Percentiles rank a stretch among this genome's conserved stretches.
phyloP scores from a whole-genome alignment of 345 rosid species.

The Gossypium ekmanianum region DNA sequence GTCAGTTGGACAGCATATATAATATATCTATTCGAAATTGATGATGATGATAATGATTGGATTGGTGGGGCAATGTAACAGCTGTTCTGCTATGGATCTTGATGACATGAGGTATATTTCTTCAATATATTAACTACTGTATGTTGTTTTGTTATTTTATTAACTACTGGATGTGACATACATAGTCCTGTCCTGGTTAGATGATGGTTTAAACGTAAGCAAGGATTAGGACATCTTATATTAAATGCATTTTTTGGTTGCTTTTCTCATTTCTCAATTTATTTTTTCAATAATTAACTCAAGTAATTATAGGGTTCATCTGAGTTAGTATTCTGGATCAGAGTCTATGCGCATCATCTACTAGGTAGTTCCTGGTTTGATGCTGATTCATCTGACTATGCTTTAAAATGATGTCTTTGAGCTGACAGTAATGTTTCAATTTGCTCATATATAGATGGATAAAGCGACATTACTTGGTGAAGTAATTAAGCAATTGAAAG shows the following conservation, averaged over 20 bases:
- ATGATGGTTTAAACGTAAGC: constrained; percentile 15
- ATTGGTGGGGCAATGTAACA: constrained; percentile 6
- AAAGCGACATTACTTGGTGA: constrained; percentile 69
- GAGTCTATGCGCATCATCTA: not conserved
- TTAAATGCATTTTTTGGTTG: not conserved
- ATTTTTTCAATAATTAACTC: not conserved
- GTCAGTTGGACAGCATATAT: constrained; percentile 12
- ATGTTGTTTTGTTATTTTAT: not conserved
- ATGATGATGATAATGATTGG: not conserved
- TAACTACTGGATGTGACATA: constrained; percentile 2
- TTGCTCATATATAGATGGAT: constrained; percentile 51
- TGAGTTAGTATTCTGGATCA: not conserved
- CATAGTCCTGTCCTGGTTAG: constrained; percentile 10
- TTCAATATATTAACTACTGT: not conserved
- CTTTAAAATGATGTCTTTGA: not conserved
- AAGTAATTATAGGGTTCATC: constrained; percentile 11
- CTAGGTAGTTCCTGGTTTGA: not conserved
- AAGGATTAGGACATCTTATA: constrained; percentile 8
- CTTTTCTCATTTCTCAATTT: not conserved
- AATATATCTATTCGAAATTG: not conserved
- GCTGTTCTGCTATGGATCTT: constrained; percentile 9
- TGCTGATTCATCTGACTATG: not conserved
- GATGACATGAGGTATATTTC: constrained; percentile 8
- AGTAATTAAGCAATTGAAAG: constrained; percentile 50
- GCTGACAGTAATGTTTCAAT: not conserved